Conservation (phyloP, 805 yeast genomes). For the Priceomyces carsonii region DNA sequence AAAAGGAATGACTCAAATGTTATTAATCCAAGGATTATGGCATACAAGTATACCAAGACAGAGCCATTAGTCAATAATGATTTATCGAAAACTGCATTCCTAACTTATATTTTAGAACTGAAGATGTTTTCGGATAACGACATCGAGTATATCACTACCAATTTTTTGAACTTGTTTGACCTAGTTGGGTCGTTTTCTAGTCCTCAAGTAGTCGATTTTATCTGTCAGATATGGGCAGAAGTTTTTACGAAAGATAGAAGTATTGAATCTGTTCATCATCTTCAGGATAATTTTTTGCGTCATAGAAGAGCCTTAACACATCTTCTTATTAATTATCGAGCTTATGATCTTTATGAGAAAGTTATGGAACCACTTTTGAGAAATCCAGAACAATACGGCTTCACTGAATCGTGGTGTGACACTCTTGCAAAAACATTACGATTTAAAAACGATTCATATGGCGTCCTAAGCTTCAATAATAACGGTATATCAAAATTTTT, state of each 20-base stretch:
- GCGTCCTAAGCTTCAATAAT: slow-evolving; percentile 11
- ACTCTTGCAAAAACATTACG: slow-evolving; percentile 23
- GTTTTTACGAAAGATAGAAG: slow-evolving; percentile 13
- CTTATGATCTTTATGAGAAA: slow-evolving; percentile 20
- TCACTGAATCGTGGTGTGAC: slow-evolving; percentile 22
- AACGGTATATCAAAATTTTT: slow-evolving; percentile 15
- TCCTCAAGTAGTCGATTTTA: slow-evolving; percentile 15
- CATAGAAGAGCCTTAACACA: slow-evolving; percentile 24
- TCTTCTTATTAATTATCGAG: slow-evolving; percentile 26
- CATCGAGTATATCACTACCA: slow-evolving; percentile 14
- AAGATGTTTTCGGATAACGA: slow-evolving; percentile 9
- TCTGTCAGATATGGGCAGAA: slow-evolving; percentile 25
- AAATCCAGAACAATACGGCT: background rate
- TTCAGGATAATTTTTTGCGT: slow-evolving; percentile 18
- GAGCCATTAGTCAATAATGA: slow-evolving; percentile 2
- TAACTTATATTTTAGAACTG: slow-evolving; percentile 12
- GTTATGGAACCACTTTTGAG: slow-evolving; percentile 18
- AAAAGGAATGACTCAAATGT: too few relatives aligned
- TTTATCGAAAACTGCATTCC: slow-evolving; percentile 10
- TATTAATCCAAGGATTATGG: background rate
- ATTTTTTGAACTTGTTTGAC: slow-evolving; percentile 23
- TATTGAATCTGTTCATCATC: slow-evolving; percentile 5
- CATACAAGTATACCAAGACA: background rate
- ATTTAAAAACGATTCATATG: slow-evolving; percentile 13
- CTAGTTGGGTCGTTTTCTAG: slow-evolving; percentile 19